Conservation (phyloP, 768 basidiomycete species). For the Melanogaster broomeanus region DNA sequence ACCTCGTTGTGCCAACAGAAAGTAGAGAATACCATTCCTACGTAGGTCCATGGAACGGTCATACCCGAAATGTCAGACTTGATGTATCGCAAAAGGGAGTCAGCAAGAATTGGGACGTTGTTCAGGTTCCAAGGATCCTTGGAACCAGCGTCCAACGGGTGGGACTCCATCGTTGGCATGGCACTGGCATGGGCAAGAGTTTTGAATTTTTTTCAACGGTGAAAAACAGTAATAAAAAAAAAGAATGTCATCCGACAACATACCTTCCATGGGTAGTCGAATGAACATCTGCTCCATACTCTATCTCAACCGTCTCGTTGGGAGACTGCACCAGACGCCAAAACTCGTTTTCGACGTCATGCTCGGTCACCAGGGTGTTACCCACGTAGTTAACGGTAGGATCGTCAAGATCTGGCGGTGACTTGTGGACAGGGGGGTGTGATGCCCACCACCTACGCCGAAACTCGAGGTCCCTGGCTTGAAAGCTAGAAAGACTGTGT, state of each 20-base stretch:
- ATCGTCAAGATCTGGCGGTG: slow-evolving; percentile 42
- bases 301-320: slow-evolving; percentile 92
- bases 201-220: slow-evolving; percentile 26
- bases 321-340: slow-evolving; percentile 94
- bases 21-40: slow-evolving; percentile 98
- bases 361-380: slow-evolving; percentile 74
- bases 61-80: slow-evolving; percentile 99
- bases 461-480: slow-evolving; percentile 88
- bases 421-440: slow-evolving; percentile 55
- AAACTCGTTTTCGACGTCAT: slow-evolving; percentile 92
- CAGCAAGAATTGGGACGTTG: slow-evolving; percentile 91
- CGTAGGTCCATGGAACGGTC: slow-evolving; percentile 99
- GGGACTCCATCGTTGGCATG: slow-evolving; percentile 94
- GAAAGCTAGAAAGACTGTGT: slow-evolving; percentile 89
- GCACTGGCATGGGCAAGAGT: slow-evolving; percentile 51
- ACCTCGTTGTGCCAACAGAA: slow-evolving; percentile 99
- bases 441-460: slow-evolving; percentile 84
- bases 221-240: slow-evolving; percentile 13
- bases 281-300: slow-evolving; percentile 99
- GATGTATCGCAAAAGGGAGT: slow-evolving; percentile 94
- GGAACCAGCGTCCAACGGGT: slow-evolving; percentile 84
- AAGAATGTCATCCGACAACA: slow-evolving; percentile 23
- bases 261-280: slow-evolving; percentile 97
- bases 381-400: slow-evolving; percentile 57
- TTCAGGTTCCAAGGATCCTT: slow-evolving; percentile 97